Percentiles rank a stretch among this genome's conserved stretches.
phyloP scores from a whole-genome alignment of 345 rosid species.

The Syzygium aqueum region DNA sequence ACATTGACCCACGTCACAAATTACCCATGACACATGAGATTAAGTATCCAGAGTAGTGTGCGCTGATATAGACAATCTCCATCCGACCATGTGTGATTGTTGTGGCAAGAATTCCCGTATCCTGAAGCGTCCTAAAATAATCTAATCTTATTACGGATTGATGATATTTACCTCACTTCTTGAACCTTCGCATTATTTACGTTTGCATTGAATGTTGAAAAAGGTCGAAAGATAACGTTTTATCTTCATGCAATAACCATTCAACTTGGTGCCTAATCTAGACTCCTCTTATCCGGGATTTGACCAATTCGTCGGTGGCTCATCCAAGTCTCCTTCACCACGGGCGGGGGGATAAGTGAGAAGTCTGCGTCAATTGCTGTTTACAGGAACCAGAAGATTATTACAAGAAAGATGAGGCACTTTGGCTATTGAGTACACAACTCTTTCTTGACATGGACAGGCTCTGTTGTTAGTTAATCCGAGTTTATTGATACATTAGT shows the following conservation, averaged over 20 bases:
- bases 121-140: background rate
- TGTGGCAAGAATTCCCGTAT: background rate
- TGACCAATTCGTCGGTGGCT: background rate
- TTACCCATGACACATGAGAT: background rate
- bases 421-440: constrained; percentile 18
- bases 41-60: background rate
- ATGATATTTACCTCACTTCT: background rate
- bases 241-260: background rate
- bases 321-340: background rate
- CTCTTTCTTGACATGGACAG: constrained; percentile 10
- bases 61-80: background rate
- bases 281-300: background rate
- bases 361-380: background rate
- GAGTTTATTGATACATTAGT: background rate
- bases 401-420: constrained; percentile 3
- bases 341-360: background rate
- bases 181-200: background rate
- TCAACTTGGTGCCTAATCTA: background rate
- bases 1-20: background rate
- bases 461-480: background rate
- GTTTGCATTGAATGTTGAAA: background rate
- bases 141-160: background rate
- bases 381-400: background rate
- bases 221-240: background rate
- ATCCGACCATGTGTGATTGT: background rate